Evolutionary conservation across 1,284 basidiomycete species (phyloP).

Genomic region (Athelia psychrophila): DNA sequence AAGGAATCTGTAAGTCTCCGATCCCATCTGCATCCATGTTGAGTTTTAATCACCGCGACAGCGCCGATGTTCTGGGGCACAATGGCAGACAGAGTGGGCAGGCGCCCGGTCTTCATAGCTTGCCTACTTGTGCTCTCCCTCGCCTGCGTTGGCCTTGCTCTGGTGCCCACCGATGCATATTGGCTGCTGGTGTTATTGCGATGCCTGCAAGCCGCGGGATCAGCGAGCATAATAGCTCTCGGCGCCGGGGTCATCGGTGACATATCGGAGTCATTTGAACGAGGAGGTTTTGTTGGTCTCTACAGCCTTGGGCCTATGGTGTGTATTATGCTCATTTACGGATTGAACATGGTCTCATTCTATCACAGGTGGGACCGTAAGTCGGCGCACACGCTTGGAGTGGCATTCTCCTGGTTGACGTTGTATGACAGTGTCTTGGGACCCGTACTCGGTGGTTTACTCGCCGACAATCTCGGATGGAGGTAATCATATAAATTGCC

Average conservation of each 20-base stretch:
- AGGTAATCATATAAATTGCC: constrained; percentile 22
- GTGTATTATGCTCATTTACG: constrained; percentile 9
- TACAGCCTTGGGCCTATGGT: constrained; percentile 44
- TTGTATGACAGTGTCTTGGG: constrained; percentile 36
- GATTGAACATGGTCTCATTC: too few species aligned
- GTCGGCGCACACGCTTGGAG: too few species aligned
- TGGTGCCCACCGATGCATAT: constrained; percentile 27
- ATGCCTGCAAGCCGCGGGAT: constrained; percentile 27
- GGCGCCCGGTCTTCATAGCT: constrained; percentile 27
- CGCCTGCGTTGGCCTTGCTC: constrained; percentile 30
- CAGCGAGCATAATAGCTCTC: constrained; percentile 20
- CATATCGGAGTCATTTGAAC: constrained; percentile 48
- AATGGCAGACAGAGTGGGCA: constrained; percentile 28
- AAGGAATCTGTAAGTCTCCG: constrained; percentile 39
- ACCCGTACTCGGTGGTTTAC: constrained; percentile 37
- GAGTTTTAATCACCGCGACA: constrained; percentile 5
- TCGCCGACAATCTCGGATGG: constrained; percentile 37
- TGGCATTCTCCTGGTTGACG: too few species aligned
- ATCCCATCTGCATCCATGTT: not conserved
- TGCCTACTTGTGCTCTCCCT: constrained; percentile 25
- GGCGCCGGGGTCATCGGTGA: constrained; percentile 59
- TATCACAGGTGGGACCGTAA: too few species aligned
- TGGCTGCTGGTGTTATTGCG: constrained; percentile 31
- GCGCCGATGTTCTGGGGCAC: constrained; percentile 31
- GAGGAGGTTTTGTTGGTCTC: constrained; percentile 53